Evolutionary conservation across 345 rosid genomes (phyloP), one percentile per base, ranked within the genome.

Genomic region (Eucalyptus erythrocorys): DNA sequence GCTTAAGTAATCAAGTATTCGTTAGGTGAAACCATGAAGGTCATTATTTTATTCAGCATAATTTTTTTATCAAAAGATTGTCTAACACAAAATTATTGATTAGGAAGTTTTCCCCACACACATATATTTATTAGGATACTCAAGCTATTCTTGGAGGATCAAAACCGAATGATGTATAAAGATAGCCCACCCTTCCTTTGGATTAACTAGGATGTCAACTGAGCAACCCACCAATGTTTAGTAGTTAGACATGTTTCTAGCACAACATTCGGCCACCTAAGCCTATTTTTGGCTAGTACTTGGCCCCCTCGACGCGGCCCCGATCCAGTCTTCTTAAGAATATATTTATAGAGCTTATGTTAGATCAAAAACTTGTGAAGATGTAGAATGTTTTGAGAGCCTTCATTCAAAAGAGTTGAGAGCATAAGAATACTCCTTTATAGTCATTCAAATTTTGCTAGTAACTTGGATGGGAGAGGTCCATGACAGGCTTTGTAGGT

Each of bases 101-200:
- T 51, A 7, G 19, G 26, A 51, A 51, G 57, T 19, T 51, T 51
- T 51, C 57, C 57, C 10, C 10, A 3, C 57, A 0, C 2, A 51
- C 55, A 3, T 50, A 26, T 59, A 27, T 59, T 59, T 17, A 12
- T 26, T 59, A 0, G 32, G 66, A 17, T 27, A 24, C 15, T 3
- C 66, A 3, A 27, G n/a, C 15, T 12, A 13, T 59, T 59, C 2
- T 2, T 3, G 15, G 15, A 59, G 66, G 32, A 1, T 59, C 15
- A 27, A 59, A 27, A 11, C 66, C 0, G 0, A 61, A 61, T 27
- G 34, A n/a, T 27, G 8, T 30, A 30, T 30, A 14, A 61, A 30
- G 34, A 1, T 0, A 7, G 3, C 34, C 0, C 15, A 1, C 1
- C 17, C 4, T 27, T 27, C 17, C 4, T 11, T n/a, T 0, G 3